phyloP scores from a whole-genome alignment of 164 flowering plant species.

The Stephania japonica region DNA sequence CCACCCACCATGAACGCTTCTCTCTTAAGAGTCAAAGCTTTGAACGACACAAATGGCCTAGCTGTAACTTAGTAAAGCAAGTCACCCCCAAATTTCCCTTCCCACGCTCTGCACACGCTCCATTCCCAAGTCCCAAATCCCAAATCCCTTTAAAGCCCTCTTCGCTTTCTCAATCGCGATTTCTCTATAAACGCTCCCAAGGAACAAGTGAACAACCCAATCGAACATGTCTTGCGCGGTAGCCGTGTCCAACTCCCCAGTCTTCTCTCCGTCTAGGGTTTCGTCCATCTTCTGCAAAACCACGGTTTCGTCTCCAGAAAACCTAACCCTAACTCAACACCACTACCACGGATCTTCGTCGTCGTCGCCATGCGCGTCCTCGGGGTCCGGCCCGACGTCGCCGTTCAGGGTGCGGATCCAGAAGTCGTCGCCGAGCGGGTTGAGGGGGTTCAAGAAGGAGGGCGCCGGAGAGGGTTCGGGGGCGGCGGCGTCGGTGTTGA shows the following conservation, averaged over 20 bases:
- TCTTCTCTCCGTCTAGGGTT: conserved; percentile 30
- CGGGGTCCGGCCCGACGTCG: conserved; percentile 3
- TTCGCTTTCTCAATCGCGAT: too few species aligned
- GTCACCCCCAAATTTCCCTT: too few species aligned
- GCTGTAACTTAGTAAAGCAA: not conserved
- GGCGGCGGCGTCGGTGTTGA: conserved; percentile 17
- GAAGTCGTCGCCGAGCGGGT: conserved; percentile 34
- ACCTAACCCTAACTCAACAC: not conserved
- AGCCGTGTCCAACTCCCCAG: conserved; percentile 34
- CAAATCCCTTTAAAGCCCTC: not conserved
- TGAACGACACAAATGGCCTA: conserved; percentile 5
- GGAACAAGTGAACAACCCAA: too few species aligned
- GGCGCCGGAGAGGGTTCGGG: not conserved
- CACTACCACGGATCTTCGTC: conserved; percentile 16
- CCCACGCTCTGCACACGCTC: not conserved
- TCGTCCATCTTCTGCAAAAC: conserved; percentile 21
- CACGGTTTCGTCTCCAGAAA: conserved; percentile 20
- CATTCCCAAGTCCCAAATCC: too few species aligned
- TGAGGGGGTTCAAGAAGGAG: conserved; percentile 18
- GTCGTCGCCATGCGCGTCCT: conserved; percentile 9
- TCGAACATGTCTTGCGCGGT: conserved; percentile 34
- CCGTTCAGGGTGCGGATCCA: conserved; percentile 34
- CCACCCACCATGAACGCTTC: not conserved
- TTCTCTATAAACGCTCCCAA: too few species aligned
- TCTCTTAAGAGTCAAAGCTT: not conserved